Conservation (phyloP, 768 basidiomycete genomes). For the Leccinum sublutescens region DNA sequence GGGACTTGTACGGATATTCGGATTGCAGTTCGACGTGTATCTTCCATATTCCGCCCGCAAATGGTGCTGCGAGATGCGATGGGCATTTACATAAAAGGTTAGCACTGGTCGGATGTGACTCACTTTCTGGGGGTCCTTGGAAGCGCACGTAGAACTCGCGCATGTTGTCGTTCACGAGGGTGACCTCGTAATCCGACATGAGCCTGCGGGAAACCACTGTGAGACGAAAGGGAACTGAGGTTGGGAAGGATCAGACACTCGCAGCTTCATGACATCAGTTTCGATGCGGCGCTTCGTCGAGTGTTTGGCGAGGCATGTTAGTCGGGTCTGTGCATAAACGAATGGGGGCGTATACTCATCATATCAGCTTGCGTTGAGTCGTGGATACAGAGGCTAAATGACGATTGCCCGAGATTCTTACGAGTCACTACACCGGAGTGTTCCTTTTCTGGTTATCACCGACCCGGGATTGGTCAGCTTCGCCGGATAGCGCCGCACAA, state of each 20-base stretch:
- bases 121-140: constrained; percentile 92
- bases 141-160: constrained; percentile 98
- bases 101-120: constrained; percentile 30
- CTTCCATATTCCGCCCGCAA: constrained; percentile 98
- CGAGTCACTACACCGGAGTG: constrained; percentile 11
- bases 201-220: constrained; percentile 52
- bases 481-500: neutral
- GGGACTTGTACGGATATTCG: constrained; percentile 98
- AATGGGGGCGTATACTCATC: constrained; percentile 51
- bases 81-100: neutral
- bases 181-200: constrained; percentile 99
- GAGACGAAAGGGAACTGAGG: constrained; percentile 6
- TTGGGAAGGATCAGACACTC: constrained; percentile 24
- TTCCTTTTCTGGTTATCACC: constrained; percentile 22
- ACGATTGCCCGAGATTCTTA: constrained; percentile 11
- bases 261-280: constrained; percentile 99
- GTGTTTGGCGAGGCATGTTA: constrained; percentile 43
- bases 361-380: constrained; percentile 37
- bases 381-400: constrained; percentile 16
- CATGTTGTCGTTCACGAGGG: constrained; percentile 97
- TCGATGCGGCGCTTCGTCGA: constrained; percentile 94
- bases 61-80: constrained; percentile 65
- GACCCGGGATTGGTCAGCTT: neutral
- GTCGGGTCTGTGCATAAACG: constrained; percentile 17
- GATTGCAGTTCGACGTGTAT: constrained; percentile 98